Conservation (phyloP, 2,329 filamentous ascomycete genomes). For the Drechslera avenae region DNA sequence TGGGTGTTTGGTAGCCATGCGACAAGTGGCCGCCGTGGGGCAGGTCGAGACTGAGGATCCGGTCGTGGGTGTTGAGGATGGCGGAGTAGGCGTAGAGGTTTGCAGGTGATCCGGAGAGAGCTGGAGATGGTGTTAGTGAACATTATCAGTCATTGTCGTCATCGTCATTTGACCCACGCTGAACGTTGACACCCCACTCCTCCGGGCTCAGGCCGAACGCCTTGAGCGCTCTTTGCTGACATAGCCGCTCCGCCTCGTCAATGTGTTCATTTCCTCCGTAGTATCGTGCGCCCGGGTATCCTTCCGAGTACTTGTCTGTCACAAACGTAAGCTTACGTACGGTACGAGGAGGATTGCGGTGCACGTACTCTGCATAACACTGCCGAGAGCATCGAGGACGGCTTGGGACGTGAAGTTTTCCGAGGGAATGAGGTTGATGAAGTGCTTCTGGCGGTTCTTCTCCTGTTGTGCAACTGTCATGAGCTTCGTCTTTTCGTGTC, state of each 20-base stretch:
- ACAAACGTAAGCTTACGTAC: conserved; percentile 29
- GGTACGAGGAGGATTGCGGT: conserved; percentile 65
- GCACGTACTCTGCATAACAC: conserved; percentile 51
- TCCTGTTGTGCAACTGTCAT: conserved; percentile 63
- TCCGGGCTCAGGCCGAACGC: conserved; percentile 84
- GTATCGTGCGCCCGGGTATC: conserved; percentile 96
- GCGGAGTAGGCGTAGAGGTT: conserved; percentile 90
- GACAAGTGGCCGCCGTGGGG: conserved; percentile 95
- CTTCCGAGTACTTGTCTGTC: conserved; percentile 97
- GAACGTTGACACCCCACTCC: conserved; percentile 99
- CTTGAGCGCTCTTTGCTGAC: conserved; percentile 90
- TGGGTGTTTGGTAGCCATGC: conserved; percentile 95
- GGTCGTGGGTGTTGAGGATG: conserved; percentile 87
- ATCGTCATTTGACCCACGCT: conserved; percentile 64
- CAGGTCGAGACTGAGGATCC: conserved; percentile 95
- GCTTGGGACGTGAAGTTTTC: conserved; percentile 99
- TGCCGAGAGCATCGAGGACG: conserved; percentile 93
- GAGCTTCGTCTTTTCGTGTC: conserved; percentile 19
- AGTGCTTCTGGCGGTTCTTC: conserved; percentile 95
- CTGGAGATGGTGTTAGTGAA: conserved; percentile 52
- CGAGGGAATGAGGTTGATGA: conserved; percentile 98
- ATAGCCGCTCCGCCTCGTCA: conserved; percentile 91
- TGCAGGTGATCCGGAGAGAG: conserved; percentile 77
- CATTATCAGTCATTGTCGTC: not conserved
- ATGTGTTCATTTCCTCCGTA: conserved; percentile 99